Conservation (phyloP, 1,284 basidiomycete genomes). For the Peniophora sp. region DNA sequence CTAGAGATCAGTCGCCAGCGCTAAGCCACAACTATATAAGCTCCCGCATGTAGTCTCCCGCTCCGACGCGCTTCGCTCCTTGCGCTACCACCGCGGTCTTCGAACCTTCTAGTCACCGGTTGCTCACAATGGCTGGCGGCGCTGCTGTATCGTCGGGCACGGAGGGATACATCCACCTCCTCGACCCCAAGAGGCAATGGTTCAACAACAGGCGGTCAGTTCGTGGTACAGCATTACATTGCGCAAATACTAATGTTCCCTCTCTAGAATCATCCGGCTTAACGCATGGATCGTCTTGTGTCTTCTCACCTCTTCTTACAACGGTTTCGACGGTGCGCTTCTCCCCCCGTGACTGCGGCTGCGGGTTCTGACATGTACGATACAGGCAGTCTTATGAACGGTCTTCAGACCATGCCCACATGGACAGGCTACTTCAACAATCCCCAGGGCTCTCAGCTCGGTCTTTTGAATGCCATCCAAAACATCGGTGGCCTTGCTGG, state of each 20-base stretch:
- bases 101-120: too few species aligned
- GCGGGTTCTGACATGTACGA: too few species aligned
- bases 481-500: constrained; percentile 24
- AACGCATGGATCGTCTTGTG: constrained; percentile 63
- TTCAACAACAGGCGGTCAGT: constrained; percentile 62
- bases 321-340: constrained; percentile 53
- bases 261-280: constrained; percentile 46
- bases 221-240: background rate
- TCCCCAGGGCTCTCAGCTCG: constrained; percentile 50
- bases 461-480: constrained; percentile 72
- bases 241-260: background rate
- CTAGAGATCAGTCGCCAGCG: too few species aligned
- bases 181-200: constrained; percentile 63
- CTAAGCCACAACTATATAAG: too few species aligned
- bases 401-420: constrained; percentile 55
- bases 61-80: too few species aligned
- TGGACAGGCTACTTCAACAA: constrained; percentile 53
- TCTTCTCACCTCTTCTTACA: constrained; percentile 69
- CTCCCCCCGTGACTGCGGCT: too few species aligned
- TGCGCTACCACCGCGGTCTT: too few species aligned
- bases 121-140: constrained; percentile 35
- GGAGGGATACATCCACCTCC: constrained; percentile 41
- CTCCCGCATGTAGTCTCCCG: too few species aligned
- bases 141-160: constrained; percentile 23
- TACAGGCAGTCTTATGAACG: constrained; percentile 62